These are phyloP conservation scores for Verticillium tricorpus DNA, from an alignment of 2,329 filamentous ascomycete genomes.

Conservation along the genomic window DNA sequence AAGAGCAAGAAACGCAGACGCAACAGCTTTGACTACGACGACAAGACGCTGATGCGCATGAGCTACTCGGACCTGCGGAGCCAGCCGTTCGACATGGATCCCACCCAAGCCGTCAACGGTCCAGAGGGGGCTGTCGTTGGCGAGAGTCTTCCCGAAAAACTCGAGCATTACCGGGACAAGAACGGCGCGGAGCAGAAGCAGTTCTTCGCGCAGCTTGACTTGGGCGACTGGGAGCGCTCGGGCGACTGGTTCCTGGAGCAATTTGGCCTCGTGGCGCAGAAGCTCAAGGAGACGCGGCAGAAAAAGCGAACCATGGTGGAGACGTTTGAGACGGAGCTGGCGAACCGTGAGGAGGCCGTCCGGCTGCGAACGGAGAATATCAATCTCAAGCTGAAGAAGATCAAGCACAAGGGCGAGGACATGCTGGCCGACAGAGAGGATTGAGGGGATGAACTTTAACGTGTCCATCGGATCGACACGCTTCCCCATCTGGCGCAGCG, in stretches of 20 bases:
- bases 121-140: constrained; percentile 25
- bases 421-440: constrained; percentile 45
- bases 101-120: constrained; percentile 34
- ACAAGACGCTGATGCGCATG: constrained; percentile 50
- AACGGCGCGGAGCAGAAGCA: constrained; percentile 40
- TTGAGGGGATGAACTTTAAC: constrained; percentile 9
- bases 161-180: constrained; percentile 44
- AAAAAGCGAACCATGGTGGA: constrained; percentile 45
- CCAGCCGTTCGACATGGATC: constrained; percentile 55
- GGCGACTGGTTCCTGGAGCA: constrained; percentile 57
- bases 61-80: constrained; percentile 43
- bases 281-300: constrained; percentile 42
- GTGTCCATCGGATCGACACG: background rate
- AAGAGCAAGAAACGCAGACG: constrained; percentile 36
- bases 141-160: constrained; percentile 40
- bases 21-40: constrained; percentile 50
- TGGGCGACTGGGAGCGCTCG: constrained; percentile 54
- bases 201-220: constrained; percentile 49
- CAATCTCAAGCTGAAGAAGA: constrained; percentile 47
- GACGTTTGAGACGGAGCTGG: constrained; percentile 51
- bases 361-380: constrained; percentile 49
- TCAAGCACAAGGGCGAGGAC: constrained; percentile 52
- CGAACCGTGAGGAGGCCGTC: constrained; percentile 49
- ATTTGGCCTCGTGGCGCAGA: constrained; percentile 45
- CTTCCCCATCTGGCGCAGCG: too few relatives aligned